A percentile compares a stretch with the other conserved stretches of the same genome.
Evolutionary conservation across 2,329 filamentous ascomycete genomes (phyloP).

Genomic region (Herpotrichia juniperi): DNA sequence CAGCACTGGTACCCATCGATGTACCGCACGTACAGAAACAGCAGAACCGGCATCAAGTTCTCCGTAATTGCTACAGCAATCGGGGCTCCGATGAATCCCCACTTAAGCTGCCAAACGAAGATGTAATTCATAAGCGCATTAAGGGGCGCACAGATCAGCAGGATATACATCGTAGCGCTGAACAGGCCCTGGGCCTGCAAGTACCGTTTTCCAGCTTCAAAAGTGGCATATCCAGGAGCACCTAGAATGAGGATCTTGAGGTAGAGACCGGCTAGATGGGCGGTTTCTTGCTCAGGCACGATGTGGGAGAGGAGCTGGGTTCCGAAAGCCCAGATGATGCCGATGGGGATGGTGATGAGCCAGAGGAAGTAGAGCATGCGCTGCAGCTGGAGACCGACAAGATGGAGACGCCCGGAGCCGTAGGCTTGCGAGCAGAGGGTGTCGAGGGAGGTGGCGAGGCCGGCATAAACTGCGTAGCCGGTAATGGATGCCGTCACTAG

Average conservation of each 20-base stretch:
- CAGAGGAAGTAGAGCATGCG: conserved; percentile 81
- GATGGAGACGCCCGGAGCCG: conserved; percentile 84
- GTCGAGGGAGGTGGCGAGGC: conserved; percentile 88
- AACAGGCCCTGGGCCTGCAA: conserved; percentile 90
- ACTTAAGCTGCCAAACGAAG: conserved; percentile 69
- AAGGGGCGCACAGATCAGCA: conserved; percentile 80
- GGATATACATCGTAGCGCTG: conserved; percentile 79
- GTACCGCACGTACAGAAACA: conserved; percentile 76
- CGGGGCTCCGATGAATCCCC: conserved; percentile 76
- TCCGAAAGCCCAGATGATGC: conserved; percentile 71
- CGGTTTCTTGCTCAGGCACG: conserved; percentile 74
- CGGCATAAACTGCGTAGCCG: conserved; percentile 55
- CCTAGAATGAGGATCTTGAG: conserved; percentile 72
- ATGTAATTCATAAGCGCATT: conserved; percentile 83
- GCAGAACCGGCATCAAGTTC: conserved; percentile 72
- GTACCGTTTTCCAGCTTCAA: conserved; percentile 83
- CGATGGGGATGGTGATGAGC: conserved; percentile 73
- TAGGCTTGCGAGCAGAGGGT: conserved; percentile 94
- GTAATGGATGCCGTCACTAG: conserved; percentile 57
- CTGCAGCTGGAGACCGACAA: conserved; percentile 85
- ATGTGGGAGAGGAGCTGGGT: conserved; percentile 67
- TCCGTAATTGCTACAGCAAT: conserved; percentile 79
- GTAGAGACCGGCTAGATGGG: conserved; percentile 74
- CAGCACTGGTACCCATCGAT: conserved; percentile 77
- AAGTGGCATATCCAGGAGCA: conserved; percentile 75